Evolutionary conservation across 257 asterid species (phyloP).

Genomic region (Solanum bulbocastanum): DNA sequence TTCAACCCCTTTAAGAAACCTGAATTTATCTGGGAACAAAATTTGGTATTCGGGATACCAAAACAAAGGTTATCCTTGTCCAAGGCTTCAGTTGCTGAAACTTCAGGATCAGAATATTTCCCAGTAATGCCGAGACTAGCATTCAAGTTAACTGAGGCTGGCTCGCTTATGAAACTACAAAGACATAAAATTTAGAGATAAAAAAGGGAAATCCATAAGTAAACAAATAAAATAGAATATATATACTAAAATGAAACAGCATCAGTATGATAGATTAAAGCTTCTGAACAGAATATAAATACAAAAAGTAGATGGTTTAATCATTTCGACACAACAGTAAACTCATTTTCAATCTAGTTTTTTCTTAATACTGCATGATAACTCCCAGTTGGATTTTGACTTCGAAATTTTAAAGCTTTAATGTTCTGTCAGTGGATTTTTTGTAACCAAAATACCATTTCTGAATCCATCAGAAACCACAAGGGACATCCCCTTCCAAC

Average conservation of each 20-base stretch:
- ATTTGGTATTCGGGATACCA: constrained; percentile 39
- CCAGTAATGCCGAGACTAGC: constrained; percentile 32
- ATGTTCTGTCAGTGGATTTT: neutral
- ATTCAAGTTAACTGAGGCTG: constrained; percentile 63
- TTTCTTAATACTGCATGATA: neutral
- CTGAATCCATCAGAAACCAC: neutral
- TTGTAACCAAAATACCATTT: neutral
- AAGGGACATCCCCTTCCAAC: neutral
- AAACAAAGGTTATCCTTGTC: constrained; percentile 22
- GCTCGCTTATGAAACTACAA: constrained; percentile 64
- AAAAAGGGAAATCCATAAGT: neutral
- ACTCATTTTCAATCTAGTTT: neutral
- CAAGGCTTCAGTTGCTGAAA: constrained; percentile 11
- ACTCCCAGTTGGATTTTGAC: neutral
- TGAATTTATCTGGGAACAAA: constrained; percentile 35
- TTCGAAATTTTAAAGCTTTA: neutral
- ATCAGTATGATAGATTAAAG: neutral
- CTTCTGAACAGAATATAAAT: neutral
- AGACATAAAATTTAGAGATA: neutral
- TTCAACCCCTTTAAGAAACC: constrained; percentile 59
- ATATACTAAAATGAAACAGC: neutral
- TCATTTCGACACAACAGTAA: neutral
- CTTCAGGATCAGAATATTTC: constrained; percentile 20
- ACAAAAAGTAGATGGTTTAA: neutral
- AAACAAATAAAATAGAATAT: neutral